A percentile compares a stretch with the other conserved stretches of the same genome.
Conservation (phyloP, 2,329 filamentous ascomycete genomes). For the Neofusicoccum laricinum region DNA sequence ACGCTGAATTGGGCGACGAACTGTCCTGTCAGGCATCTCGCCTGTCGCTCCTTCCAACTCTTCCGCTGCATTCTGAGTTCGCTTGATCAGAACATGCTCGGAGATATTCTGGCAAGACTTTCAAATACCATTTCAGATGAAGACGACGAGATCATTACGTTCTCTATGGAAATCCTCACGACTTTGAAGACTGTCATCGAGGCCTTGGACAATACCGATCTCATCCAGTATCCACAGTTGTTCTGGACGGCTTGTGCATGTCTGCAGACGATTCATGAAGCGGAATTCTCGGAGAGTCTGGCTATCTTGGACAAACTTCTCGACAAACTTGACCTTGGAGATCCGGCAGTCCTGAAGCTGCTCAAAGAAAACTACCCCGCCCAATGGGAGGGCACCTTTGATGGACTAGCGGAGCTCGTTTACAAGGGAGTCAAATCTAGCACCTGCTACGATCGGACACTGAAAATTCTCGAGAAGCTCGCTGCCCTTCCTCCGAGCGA, state of each 20-base stretch:
- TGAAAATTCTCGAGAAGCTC: slow-evolving; percentile 75
- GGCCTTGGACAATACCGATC: slow-evolving; percentile 73
- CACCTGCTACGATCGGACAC: slow-evolving; percentile 71
- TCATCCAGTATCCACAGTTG: slow-evolving; percentile 87
- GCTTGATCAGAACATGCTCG: slow-evolving; percentile 88
- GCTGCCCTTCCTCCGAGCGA: slow-evolving; percentile 74
- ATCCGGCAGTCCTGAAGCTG: slow-evolving; percentile 64
- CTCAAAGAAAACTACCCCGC: slow-evolving; percentile 76
- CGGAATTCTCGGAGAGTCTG: slow-evolving; percentile 86
- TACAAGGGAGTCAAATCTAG: slow-evolving; percentile 93
- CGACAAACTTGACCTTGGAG: slow-evolving; percentile 76
- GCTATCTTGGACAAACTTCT: slow-evolving; percentile 88
- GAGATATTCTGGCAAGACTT: slow-evolving; percentile 90
- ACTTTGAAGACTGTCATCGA: slow-evolving; percentile 89
- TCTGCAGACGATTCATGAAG: slow-evolving; percentile 92
- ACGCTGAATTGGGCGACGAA: slow-evolving; percentile 95
- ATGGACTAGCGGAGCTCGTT: slow-evolving; percentile 79
- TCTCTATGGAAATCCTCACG: slow-evolving; percentile 96
- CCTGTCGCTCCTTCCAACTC: slow-evolving; percentile 95
- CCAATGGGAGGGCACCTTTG: slow-evolving; percentile 85
- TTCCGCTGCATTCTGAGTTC: slow-evolving; percentile 92
- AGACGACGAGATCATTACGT: slow-evolving; percentile 88
- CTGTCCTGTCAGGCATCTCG: slow-evolving; percentile 89
- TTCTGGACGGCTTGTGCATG: slow-evolving; percentile 99
- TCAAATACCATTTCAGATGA: slow-evolving; percentile 98